Evolutionary conservation across 257 asterid species (phyloP).

Genomic region (Penstemon newberryi): DNA sequence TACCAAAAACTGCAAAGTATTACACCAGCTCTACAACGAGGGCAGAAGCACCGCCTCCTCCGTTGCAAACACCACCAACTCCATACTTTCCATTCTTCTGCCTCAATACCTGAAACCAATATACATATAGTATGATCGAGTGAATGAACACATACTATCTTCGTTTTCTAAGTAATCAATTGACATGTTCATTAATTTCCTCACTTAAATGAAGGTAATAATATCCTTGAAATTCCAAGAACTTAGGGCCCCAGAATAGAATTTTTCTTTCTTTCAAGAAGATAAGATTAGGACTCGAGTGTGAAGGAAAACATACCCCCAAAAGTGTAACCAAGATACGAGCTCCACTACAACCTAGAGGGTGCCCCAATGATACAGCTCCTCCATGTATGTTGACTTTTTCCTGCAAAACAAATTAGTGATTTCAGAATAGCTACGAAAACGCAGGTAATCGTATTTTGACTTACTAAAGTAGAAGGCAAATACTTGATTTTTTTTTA

Average conservation of each 20-base stretch:
- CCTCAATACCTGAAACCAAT: slow-evolving; percentile 63
- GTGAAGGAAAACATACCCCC: slow-evolving; percentile 60
- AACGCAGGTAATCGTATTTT: background rate
- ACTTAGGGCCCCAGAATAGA: background rate
- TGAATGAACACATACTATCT: slow-evolving; percentile 1
- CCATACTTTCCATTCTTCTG: slow-evolving; percentile 82
- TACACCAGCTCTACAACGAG: slow-evolving; percentile 78
- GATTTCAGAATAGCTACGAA: slow-evolving; percentile 17
- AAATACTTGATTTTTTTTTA: background rate
- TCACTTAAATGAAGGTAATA: slow-evolving; percentile 2
- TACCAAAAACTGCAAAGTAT: slow-evolving; percentile 33
- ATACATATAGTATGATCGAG: background rate
- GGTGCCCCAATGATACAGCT: slow-evolving; percentile 96
- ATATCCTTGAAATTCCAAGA: background rate
- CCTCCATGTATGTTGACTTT: slow-evolving; percentile 91
- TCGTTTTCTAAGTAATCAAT: background rate
- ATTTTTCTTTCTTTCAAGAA: background rate
- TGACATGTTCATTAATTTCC: background rate
- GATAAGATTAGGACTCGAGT: background rate
- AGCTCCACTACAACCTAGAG: slow-evolving; percentile 99
- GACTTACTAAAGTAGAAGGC: background rate
- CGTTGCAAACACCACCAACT: slow-evolving; percentile 92
- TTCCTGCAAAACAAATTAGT: slow-evolving; percentile 55
- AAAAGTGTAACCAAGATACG: slow-evolving; percentile 91
- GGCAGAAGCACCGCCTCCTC: slow-evolving; percentile 99